Evolutionary conservation across 73 alveolate species (phyloP).

Genomic region (Paramecium tetraurelia): DNA sequence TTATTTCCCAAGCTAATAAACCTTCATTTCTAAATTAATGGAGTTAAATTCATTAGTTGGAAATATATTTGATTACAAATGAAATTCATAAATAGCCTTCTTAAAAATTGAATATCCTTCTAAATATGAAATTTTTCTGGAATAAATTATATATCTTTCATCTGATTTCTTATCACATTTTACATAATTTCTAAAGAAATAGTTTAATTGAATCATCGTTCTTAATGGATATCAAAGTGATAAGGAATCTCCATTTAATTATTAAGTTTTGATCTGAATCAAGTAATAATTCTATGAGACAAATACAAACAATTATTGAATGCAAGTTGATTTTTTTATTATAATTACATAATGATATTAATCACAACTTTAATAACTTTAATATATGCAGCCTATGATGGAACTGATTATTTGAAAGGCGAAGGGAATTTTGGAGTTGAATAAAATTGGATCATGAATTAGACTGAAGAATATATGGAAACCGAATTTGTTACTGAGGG

Average conservation of each 20-base stretch:
- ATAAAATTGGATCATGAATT: conserved; percentile 28
- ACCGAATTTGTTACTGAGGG: not conserved
- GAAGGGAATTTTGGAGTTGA: conserved; percentile 37
- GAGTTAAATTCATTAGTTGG: not conserved
- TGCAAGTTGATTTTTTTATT: conserved; percentile 8
- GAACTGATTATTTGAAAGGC: conserved; percentile 51
- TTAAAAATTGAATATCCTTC: not conserved
- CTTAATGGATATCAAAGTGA: not conserved
- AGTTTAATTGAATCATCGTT: not conserved
- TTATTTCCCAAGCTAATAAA: not conserved
- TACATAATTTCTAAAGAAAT: not conserved
- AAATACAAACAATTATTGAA: not conserved
- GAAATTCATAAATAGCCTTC: conserved; percentile 12
- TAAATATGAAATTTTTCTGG: conserved; percentile 1
- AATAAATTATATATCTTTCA: not conserved
- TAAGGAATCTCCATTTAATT: not conserved
- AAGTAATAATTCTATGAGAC: not conserved
- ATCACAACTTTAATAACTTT: not conserved
- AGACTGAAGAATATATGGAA: not conserved
- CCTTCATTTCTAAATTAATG: not conserved
- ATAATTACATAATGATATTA: not conserved
- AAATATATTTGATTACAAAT: not conserved
- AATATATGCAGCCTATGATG: conserved; percentile 5
- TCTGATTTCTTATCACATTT: not conserved
- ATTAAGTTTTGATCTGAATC: not conserved